Conservation (phyloP, 2,329 filamentous ascomycete species). For the Emydomyces testavorans region DNA sequence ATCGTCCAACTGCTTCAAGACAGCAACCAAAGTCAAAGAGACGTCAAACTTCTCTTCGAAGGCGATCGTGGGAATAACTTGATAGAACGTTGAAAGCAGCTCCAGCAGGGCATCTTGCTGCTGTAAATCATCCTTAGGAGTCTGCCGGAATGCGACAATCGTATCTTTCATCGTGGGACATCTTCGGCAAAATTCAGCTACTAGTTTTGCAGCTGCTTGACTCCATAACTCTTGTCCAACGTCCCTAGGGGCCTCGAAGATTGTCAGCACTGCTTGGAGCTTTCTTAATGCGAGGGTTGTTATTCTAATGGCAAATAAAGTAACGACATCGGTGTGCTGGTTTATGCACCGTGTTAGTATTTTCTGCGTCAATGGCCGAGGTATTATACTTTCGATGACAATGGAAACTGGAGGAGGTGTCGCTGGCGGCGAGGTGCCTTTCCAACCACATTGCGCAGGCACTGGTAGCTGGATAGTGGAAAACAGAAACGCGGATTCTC, state of each 20-base stretch:
- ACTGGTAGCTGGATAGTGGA: conserved; percentile 64
- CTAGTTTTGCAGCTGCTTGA: conserved; percentile 55
- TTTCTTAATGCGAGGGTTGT: conserved; percentile 71
- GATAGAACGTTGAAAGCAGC: conserved; percentile 72
- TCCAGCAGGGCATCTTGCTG: conserved; percentile 70
- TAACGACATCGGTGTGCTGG: conserved; percentile 64
- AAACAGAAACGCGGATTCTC: conserved; percentile 81
- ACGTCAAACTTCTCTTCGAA: conserved; percentile 81
- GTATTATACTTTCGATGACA: conserved; percentile 75
- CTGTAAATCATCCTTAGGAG: conserved; percentile 56
- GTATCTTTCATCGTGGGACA: conserved; percentile 75
- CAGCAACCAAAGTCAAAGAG: conserved; percentile 59
- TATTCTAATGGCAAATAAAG: conserved; percentile 72
- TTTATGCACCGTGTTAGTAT: conserved; percentile 68
- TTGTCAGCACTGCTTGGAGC: conserved; percentile 50
- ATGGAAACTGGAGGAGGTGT: conserved; percentile 64
- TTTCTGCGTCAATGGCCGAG: conserved; percentile 68
- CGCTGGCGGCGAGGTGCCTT: conserved; percentile 48
- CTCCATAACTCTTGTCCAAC: conserved; percentile 49
- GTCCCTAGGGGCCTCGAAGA: conserved; percentile 44
- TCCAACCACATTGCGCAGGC: conserved; percentile 59
- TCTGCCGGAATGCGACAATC: conserved; percentile 59
- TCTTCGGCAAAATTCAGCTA: conserved; percentile 63
- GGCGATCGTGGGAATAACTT: conserved; percentile 65
- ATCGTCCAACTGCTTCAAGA: conserved; percentile 51